A percentile compares a stretch with the other conserved stretches of the same genome.
phyloP scores from a whole-genome alignment of 1,139 yeast genomes.

The Yarrowia galli region DNA sequence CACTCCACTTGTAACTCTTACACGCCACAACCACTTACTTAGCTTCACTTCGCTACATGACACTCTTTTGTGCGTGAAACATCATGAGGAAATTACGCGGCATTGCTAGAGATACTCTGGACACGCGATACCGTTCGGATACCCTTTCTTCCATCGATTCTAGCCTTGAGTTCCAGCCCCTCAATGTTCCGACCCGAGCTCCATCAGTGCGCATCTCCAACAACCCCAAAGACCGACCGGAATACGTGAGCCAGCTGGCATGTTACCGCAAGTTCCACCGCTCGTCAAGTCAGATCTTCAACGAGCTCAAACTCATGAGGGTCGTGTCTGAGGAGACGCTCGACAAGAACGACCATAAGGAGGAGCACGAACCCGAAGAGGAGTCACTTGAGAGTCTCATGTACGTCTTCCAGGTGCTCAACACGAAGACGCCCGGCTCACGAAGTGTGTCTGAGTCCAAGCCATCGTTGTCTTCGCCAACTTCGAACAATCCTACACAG shows the following conservation, averaged over 20 bases:
- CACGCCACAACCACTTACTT: not conserved
- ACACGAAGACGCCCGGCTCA: not conserved
- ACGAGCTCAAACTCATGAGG: constrained; percentile 13
- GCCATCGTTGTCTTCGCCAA: not conserved
- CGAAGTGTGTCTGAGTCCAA: constrained; percentile 2
- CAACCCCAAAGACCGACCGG: constrained; percentile 23
- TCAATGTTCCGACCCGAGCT: not conserved
- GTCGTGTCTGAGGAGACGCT: not conserved
- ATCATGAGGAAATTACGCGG: constrained; percentile 12
- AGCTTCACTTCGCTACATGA: not conserved
- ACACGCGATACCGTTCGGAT: constrained; percentile 21
- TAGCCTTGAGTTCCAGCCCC: not conserved
- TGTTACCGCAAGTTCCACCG: constrained; percentile 35
- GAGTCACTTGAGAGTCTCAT: constrained; percentile 24
- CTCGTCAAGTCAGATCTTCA: not conserved
- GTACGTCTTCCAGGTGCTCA: constrained; percentile 23
- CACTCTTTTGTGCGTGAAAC: not conserved
- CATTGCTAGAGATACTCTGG: constrained; percentile 20
- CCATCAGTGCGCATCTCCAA: constrained; percentile 1
- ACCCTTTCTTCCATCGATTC: constrained; percentile 1
- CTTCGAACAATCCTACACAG: not conserved
- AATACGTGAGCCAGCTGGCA: constrained; percentile 19
- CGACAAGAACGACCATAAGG: not conserved
- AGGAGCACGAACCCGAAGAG: not conserved
- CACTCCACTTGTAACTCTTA: not conserved